Base-by-base conservation (phyloP, 495 filamentous ascomycete species). In the Hypomontagnella submonticulosa region DNA sequence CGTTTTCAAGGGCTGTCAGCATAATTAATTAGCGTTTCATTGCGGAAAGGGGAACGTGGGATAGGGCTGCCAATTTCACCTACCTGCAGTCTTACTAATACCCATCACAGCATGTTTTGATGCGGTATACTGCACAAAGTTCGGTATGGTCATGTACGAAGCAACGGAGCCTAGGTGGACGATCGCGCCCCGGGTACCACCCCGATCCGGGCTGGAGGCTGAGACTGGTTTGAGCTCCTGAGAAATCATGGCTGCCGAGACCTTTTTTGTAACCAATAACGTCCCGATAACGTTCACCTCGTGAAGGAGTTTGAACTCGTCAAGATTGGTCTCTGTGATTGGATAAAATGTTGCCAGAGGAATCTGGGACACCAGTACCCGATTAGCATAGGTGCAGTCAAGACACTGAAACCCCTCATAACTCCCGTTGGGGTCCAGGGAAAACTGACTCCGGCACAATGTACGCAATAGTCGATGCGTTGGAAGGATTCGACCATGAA, bases 21-120 rank as follows among this genome's bases (percentile, higher is more conserved):
- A 6, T 27, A 2, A 27, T 27, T 6, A 27, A 6, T 27, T 2
- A 27, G 6, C 23, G 2, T 27, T 27, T 6, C 23, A 27, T 27
- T 2, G 23, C 3, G 23, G 6, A 27, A 27, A 27, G 2, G 23
- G 23, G 6, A 41, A 51, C 34, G 13, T 40, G 13, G 3, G 10
- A 12, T 8, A 40, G 3, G 13, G 13, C 13, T 15, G 3, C 12
- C 5, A 7, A 3, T 15, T 13, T 43, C 40, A 52, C 63, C 27
- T 66, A 79, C 77, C 73, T 7, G 77, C 78, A 16, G 71, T 77
- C 43, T 78, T 78, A 51, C 81, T 85, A 44, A 87, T 73, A 0
- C 81, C 82, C 0, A 83, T 36, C 0, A 82, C 73, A 0, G 81
- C 83, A 54, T 84, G 81, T 56, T 87, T 87, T 0, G 79, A 71